Evolutionary conservation across 2,329 filamentous ascomycete species (phyloP).

Genomic region (Nothopassalora personata): DNA sequence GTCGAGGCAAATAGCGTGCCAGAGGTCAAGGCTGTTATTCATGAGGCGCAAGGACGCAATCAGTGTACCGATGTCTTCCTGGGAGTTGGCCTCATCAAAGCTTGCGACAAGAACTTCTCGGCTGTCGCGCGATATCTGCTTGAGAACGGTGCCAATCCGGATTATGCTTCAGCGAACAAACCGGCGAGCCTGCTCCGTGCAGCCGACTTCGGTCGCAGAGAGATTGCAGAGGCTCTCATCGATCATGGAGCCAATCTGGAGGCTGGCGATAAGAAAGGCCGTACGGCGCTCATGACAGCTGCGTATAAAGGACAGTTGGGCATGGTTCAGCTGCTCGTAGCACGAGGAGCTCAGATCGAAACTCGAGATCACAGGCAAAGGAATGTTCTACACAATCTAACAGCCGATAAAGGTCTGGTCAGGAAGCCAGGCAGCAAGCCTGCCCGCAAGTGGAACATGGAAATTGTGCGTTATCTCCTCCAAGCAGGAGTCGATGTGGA

Average conservation of each 20-base stretch:
- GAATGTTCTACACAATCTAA: slow-evolving; percentile 39
- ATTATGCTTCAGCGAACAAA: slow-evolving; percentile 24
- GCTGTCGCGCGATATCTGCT: slow-evolving; percentile 32
- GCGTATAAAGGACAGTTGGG: slow-evolving; percentile 40
- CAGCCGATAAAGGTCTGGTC: slow-evolving; percentile 34
- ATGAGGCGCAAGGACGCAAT: slow-evolving; percentile 32
- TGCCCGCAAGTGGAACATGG: slow-evolving; percentile 15
- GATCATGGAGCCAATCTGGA: slow-evolving; percentile 20
- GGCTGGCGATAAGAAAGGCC: slow-evolving; percentile 41
- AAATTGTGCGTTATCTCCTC: slow-evolving; percentile 21
- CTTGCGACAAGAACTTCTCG: slow-evolving; percentile 34
- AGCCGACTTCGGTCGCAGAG: slow-evolving; percentile 16
- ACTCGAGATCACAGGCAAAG: slow-evolving; percentile 20
- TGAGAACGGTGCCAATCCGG: slow-evolving; percentile 35
- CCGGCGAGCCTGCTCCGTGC: slow-evolving; percentile 19
- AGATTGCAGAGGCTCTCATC: slow-evolving; percentile 15
- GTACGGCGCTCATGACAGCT: slow-evolving; percentile 42
- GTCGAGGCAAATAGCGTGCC: slow-evolving; percentile 36
- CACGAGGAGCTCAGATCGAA: slow-evolving; percentile 21
- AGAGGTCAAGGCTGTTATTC: slow-evolving; percentile 31
- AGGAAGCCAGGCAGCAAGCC: slow-evolving; percentile 11
- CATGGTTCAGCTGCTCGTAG: slow-evolving; percentile 36
- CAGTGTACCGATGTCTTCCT: slow-evolving; percentile 38
- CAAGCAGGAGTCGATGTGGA: slow-evolving; percentile 22
- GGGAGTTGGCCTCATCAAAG: slow-evolving; percentile 37